These are phyloP conservation scores for Chaetomiaceae sp. DNA, from an alignment of 2,329 filamentous ascomycete genomes.

Conservation along the genomic window DNA sequence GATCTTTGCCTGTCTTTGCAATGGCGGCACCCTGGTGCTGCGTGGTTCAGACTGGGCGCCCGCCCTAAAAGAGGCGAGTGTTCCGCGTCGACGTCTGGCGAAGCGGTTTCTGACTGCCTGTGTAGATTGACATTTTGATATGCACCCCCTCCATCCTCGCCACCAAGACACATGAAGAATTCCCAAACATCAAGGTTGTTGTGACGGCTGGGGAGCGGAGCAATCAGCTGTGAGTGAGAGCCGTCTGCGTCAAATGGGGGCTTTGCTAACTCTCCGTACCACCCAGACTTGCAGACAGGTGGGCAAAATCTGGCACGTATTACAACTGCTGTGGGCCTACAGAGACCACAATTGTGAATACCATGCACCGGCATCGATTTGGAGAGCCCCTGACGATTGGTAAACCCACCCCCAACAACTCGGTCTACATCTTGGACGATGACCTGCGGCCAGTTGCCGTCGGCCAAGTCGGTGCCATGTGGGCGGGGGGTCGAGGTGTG, in stretches of 20 bases:
- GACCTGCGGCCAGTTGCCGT: slow-evolving; percentile 39
- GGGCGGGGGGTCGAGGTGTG: slow-evolving; percentile 52
- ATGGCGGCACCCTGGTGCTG: slow-evolving; percentile 52
- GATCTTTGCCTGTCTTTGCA: slow-evolving; percentile 52
- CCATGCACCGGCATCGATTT: slow-evolving; percentile 45
- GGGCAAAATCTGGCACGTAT: slow-evolving; percentile 46
- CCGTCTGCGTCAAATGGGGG: not conserved
- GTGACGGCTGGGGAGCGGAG: slow-evolving; percentile 49
- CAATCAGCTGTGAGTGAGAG: slow-evolving; percentile 24
- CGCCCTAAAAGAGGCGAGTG: slow-evolving; percentile 18
- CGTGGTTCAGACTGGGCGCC: slow-evolving; percentile 35
- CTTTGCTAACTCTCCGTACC: not conserved
- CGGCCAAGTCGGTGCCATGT: slow-evolving; percentile 49
- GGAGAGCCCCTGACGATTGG: slow-evolving; percentile 49
- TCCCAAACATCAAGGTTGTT: slow-evolving; percentile 47
- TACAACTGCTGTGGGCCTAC: slow-evolving; percentile 58
- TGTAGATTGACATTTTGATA: slow-evolving; percentile 46
- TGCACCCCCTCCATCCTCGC: slow-evolving; percentile 50
- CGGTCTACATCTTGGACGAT: slow-evolving; percentile 50
- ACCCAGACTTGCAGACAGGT: slow-evolving; percentile 46
- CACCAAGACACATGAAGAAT: slow-evolving; percentile 41
- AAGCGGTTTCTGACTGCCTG: slow-evolving; percentile 36
- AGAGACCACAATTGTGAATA: slow-evolving; percentile 57
- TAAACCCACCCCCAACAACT: slow-evolving; percentile 50
- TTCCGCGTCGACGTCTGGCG: slow-evolving; percentile 33